Evolutionary conservation across 352 stramenopile genomes (phyloP).

Genomic region (Globisporangium okanoganense): DNA sequence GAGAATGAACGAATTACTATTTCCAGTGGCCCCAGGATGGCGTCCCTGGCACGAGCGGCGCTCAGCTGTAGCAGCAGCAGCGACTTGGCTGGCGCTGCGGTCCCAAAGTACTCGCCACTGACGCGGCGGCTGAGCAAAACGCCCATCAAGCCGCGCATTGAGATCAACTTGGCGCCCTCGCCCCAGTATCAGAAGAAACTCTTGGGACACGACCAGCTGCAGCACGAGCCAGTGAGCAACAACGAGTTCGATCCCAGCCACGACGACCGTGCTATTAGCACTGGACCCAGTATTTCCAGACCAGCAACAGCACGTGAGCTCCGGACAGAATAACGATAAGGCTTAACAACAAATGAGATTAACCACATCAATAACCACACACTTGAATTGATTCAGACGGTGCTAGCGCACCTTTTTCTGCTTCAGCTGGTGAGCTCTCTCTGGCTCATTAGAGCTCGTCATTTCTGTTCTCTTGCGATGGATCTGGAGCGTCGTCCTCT

Average conservation of each 20-base stretch:
- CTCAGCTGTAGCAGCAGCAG: neutral
- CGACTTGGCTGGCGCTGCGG: neutral
- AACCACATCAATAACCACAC: neutral
- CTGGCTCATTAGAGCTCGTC: conserved; percentile 20
- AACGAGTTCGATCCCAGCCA: neutral
- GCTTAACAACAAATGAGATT: neutral
- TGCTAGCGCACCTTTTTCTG: neutral
- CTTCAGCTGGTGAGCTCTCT: neutral
- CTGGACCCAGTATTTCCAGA: neutral
- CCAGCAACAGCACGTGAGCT: neutral
- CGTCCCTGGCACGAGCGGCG: neutral
- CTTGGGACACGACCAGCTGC: neutral
- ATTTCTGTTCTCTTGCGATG: conserved; percentile 20
- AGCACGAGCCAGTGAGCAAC: neutral
- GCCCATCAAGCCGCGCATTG: conserved; percentile 34
- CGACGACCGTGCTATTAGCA: neutral
- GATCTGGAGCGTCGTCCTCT: neutral
- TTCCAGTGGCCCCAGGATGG: neutral
- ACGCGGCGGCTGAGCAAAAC: conserved; percentile 30
- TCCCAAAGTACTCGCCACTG: conserved; percentile 21
- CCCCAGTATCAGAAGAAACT: conserved; percentile 18
- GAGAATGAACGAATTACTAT: too few relatives aligned
- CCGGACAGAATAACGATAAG: neutral
- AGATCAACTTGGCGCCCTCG: conserved; percentile 35
- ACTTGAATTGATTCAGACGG: neutral